Evolutionary conservation across 306 rosid species (phyloP), one percentile per base, ranked within the genome.

Genomic region (Lotus japonicus): DNA sequence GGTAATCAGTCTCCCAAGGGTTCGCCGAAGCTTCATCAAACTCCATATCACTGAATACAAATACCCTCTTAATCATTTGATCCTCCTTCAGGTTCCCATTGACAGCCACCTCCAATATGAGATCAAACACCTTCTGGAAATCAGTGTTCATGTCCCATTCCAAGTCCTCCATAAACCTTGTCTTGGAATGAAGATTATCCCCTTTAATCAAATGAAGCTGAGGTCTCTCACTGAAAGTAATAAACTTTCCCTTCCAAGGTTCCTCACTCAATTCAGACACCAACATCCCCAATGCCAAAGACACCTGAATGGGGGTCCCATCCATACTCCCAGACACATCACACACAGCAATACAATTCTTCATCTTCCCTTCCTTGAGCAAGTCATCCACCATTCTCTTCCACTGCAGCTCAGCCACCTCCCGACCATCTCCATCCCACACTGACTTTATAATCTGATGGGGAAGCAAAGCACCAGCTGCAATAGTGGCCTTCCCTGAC

Each of bases 21-120:
- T 80, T 78, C 0, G 0, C 0, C 0, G 89, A 84, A 0, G 89
- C 90, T 26, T 66, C 0, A 73, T 85, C 89, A 36, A 89, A 89
- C 72, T 89, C 96, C 92, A 89, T 89, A 61, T 85, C 92, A 57
- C 91, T 89, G 59, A 89, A 89, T 11, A 85, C 89, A 13, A 89
- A 71, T 10, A 84, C 68, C 77, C 86, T 87, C 83, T 84, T 84
- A 0, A 89, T 77, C 90, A 89, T 87, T 41, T 85, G 72, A 12
- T 89, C 89, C 12, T 53, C 79, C 64, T 64, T 73, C 77, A 87
- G 28, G 0, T 80, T 77, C 60, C 91, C 94, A 11, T 75, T 80
- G n/a, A 81, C 87, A 9, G 89, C 96, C 13, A 81, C 86, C 2
- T 79, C 73, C 49, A 87, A 68, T 7, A 87, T 68, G 33, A 14